Evolutionary conservation across 2,329 filamentous ascomycete genomes (phyloP).

Genomic region (Cytospora piceicola): DNA sequence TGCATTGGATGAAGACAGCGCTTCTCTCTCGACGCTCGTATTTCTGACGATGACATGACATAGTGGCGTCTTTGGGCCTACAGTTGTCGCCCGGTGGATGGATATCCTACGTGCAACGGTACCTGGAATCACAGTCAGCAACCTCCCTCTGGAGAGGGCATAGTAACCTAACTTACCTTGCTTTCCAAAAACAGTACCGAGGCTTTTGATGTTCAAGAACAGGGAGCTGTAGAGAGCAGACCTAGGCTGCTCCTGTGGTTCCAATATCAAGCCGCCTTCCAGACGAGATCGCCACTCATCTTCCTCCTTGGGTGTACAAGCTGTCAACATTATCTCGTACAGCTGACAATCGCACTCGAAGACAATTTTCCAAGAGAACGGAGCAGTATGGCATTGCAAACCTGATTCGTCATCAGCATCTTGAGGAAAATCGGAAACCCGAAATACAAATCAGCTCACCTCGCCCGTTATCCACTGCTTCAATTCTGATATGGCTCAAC

Average conservation of each 20-base stretch:
- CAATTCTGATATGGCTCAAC: slow-evolving; percentile 66
- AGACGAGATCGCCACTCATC: slow-evolving; percentile 77
- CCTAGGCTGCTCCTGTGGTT: slow-evolving; percentile 48
- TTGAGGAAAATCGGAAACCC: background rate
- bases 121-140: slow-evolving; percentile 44
- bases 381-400: slow-evolving; percentile 82
- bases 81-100: slow-evolving; percentile 76
- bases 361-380: slow-evolving; percentile 88
- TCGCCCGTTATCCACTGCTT: slow-evolving; percentile 75
- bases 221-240: slow-evolving; percentile 61
- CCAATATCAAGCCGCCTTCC: slow-evolving; percentile 43
- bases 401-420: slow-evolving; percentile 52
- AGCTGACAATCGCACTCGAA: slow-evolving; percentile 78
- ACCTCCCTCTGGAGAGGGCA: background rate
- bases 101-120: slow-evolving; percentile 71
- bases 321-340: slow-evolving; percentile 85
- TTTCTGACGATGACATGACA: slow-evolving; percentile 87
- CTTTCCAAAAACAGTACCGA: slow-evolving; percentile 76
- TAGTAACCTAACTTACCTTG: slow-evolving; percentile 58
- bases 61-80: slow-evolving; percentile 68
- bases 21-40: slow-evolving; percentile 69
- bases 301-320: slow-evolving; percentile 81
- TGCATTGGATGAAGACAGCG: slow-evolving; percentile 48
- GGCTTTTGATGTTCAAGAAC: slow-evolving; percentile 69
- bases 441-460: slow-evolving; percentile 51